Conservation (phyloP, 1,284 basidiomycete species). For the Thelephora terrestris region DNA sequence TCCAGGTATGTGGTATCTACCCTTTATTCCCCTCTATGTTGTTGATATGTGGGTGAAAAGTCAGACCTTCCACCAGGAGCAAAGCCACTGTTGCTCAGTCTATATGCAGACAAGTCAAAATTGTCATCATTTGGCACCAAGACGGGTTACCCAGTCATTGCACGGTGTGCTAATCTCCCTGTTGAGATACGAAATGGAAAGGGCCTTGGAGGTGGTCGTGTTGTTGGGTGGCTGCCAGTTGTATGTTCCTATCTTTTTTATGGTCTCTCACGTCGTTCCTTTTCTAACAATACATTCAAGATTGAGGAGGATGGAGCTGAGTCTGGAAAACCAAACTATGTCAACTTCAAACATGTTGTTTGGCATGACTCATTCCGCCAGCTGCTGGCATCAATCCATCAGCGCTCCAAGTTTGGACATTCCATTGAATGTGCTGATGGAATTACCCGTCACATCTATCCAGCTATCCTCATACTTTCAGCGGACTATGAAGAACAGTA, state of each 20-base stretch:
- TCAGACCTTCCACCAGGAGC: slow-evolving; percentile 12
- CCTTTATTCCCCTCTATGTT: too few species aligned
- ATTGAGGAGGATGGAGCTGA: slow-evolving; percentile 13
- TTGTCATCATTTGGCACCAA: too few species aligned
- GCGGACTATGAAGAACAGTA: slow-evolving; percentile 24
- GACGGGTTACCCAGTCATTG: slow-evolving; percentile 31
- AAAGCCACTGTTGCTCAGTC: slow-evolving; percentile 16
- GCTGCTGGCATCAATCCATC: slow-evolving; percentile 10
- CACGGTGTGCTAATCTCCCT: too few species aligned
- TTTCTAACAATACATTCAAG: slow-evolving; percentile 4
- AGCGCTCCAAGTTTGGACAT: slow-evolving; percentile 13
- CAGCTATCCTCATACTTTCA: slow-evolving; percentile 20
- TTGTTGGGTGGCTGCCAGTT: too few species aligned
- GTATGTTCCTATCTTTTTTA: slow-evolving; percentile 15
- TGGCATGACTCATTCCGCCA: too few species aligned
- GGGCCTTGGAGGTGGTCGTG: too few species aligned
- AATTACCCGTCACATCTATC: slow-evolving; percentile 14
- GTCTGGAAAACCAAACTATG: slow-evolving; percentile 10
- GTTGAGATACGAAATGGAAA: too few species aligned
- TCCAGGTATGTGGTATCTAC: too few species aligned
- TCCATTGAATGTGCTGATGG: too few species aligned
- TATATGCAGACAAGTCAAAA: slow-evolving; percentile 38
- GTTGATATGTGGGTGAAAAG: too few species aligned
- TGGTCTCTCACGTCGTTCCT: not conserved
- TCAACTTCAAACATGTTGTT: slow-evolving; percentile 17